Conservation (phyloP, 148 eudicot genomes). For the Persicaria tinctoria region DNA sequence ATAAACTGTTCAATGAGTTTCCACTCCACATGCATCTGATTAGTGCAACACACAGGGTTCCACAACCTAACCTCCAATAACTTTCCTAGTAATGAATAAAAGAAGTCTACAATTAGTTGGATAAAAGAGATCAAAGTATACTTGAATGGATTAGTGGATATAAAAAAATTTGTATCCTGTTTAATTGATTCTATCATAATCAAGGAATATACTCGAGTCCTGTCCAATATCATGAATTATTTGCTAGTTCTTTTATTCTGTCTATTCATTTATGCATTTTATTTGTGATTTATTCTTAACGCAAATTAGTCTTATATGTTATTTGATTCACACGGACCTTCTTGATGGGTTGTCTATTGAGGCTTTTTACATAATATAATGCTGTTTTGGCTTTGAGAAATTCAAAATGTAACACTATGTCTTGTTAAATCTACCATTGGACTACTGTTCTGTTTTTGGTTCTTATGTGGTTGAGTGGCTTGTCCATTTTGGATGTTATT, state of each 20-base stretch:
- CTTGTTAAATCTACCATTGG: background rate
- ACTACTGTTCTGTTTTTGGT: background rate
- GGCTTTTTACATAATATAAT: background rate
- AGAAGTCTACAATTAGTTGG: background rate
- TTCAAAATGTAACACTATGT: background rate
- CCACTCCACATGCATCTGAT: background rate
- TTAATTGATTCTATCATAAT: background rate
- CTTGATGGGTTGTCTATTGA: background rate
- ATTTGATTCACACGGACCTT: background rate
- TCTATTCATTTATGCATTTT: background rate
- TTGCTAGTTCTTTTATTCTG: background rate
- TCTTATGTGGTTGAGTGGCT: constrained; percentile 1
- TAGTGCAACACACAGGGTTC: background rate
- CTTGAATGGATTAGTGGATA: background rate
- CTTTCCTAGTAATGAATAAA: background rate
- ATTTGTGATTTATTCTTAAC: background rate
- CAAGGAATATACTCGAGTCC: background rate
- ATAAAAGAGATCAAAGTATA: background rate
- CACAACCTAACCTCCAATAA: background rate
- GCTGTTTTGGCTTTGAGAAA: background rate
- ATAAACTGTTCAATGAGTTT: background rate
- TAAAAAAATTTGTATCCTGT: background rate
- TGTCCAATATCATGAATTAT: background rate
- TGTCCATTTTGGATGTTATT: background rate
- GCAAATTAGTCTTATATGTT: background rate